Percentiles rank a stretch among this genome's conserved stretches.
Evolutionary conservation across 2,329 filamentous ascomycete species (phyloP).

Genomic region (Hypoxylon sp.): DNA sequence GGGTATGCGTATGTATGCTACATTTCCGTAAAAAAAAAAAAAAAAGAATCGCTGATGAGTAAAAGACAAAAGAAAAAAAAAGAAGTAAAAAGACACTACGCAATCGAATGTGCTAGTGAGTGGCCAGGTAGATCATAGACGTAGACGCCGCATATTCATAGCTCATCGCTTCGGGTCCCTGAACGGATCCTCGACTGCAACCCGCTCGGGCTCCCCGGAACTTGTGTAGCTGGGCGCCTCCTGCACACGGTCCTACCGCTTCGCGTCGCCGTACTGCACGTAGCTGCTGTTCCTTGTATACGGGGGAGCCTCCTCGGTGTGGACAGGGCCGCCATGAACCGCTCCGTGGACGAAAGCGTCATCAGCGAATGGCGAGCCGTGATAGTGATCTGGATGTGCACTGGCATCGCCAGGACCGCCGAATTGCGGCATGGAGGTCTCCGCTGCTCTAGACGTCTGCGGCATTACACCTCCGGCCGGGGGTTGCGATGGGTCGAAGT

Average conservation of each 20-base stretch:
- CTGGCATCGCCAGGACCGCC: constrained; percentile 35
- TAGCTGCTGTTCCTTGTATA: constrained; percentile 46
- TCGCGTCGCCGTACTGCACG: constrained; percentile 43
- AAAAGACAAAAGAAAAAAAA: constrained; percentile 12
- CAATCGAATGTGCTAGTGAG: background rate
- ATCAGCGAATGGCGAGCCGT: constrained; percentile 33
- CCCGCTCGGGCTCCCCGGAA: constrained; percentile 4
- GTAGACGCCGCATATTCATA: background rate
- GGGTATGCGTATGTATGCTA: constrained; percentile 19
- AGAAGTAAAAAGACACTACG: constrained; percentile 4
- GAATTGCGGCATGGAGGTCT: constrained; percentile 32
- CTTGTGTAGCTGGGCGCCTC: constrained; percentile 11
- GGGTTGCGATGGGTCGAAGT: constrained; percentile 27
- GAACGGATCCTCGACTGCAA: constrained; percentile 25
- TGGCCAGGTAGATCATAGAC: background rate
- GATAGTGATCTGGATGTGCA: constrained; percentile 34
- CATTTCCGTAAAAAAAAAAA: constrained; percentile 3
- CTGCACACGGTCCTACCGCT: constrained; percentile 35
- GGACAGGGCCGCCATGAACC: constrained; percentile 35
- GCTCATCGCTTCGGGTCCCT: constrained; percentile 19
- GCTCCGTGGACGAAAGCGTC: constrained; percentile 34
- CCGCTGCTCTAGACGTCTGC: background rate
- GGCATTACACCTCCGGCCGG: background rate
- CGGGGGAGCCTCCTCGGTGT: constrained; percentile 39
- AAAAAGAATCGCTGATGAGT: constrained; percentile 26